Percentiles rank a stretch among this genome's conserved stretches.
phyloP scores from a whole-genome alignment of 139 green algal species.

The Chlorella ohadii region DNA sequence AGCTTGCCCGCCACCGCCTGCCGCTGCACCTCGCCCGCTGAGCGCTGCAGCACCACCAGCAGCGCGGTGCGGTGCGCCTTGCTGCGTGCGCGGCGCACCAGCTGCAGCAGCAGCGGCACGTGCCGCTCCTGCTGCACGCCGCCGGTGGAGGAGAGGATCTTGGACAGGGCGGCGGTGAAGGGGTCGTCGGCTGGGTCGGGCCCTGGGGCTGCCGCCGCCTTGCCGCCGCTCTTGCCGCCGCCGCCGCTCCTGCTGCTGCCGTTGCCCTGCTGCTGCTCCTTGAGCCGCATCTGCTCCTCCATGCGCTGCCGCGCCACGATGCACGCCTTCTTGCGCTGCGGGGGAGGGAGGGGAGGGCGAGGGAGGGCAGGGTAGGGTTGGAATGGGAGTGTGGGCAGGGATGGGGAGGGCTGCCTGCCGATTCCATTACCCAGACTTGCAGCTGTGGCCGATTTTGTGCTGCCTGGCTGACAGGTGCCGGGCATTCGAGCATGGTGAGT shows the following conservation, averaged over 20 bases:
- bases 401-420: no score
- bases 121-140: constrained; percentile 31
- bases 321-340: constrained; percentile 45
- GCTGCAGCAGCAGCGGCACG: constrained; percentile 23
- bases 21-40: constrained; percentile 20
- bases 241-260: not conserved
- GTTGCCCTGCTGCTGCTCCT: not conserved
- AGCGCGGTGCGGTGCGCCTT: constrained; percentile 39
- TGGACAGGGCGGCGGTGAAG: constrained; percentile 16
- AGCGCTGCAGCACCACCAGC: constrained; percentile 37
- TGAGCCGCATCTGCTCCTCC: not conserved
- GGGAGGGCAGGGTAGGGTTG: no score
- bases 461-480: no score
- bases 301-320: constrained; percentile 11
- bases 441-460: no score
- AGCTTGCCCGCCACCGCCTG: constrained; percentile 10
- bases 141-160: constrained; percentile 30
- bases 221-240: not conserved
- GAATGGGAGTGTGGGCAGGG: no score
- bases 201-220: not conserved
- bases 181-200: not conserved
- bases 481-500: no score
- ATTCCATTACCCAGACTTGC: no score
- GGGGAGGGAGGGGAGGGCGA: no score
- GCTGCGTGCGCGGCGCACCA: constrained; percentile 21